Evolutionary conservation across 331 rosid genomes (phyloP).

Genomic region (Saraca asoca): DNA sequence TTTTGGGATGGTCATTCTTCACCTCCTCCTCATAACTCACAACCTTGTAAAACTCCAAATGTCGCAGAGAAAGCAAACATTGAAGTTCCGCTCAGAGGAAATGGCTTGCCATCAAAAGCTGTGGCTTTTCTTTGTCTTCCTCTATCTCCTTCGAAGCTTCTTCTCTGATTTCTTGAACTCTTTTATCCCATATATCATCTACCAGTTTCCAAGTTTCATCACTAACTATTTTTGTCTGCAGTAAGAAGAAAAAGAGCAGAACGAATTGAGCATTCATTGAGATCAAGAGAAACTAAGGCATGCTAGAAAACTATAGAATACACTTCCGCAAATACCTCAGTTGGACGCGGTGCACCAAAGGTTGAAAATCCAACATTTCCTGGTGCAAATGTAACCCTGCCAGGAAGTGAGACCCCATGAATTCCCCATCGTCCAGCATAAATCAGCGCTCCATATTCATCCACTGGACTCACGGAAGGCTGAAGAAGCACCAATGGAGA

Average conservation of each 20-base stretch:
- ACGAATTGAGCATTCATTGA: constrained; percentile 13
- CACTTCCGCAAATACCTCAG: constrained; percentile 57
- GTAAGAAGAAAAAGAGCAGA: constrained; percentile 17
- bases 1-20: too few species aligned
- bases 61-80: too few species aligned
- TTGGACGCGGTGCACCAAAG: constrained; percentile 91
- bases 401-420: constrained; percentile 84
- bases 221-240: constrained; percentile 75
- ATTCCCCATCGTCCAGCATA: constrained; percentile 97
- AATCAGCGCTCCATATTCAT: constrained; percentile 88
- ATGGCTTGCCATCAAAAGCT: constrained; percentile 87
- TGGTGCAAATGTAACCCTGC: constrained; percentile 93
- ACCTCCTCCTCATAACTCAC: too few species aligned
- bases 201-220: constrained; percentile 96
- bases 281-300: constrained; percentile 23
- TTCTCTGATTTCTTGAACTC: constrained; percentile 65
- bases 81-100: constrained; percentile 62
- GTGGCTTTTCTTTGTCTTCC: constrained; percentile 82
- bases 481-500: constrained; percentile 38
- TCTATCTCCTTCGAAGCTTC: constrained; percentile 67
- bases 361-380: constrained; percentile 86
- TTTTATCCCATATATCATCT: constrained; percentile 84
- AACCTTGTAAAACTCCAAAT: too few species aligned
- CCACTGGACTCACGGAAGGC: constrained; percentile 73
- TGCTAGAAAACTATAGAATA: constrained; percentile 19